Evolutionary conservation across 2,329 filamentous ascomycete species (phyloP).

Genomic region (Calonectria fujianensis): DNA sequence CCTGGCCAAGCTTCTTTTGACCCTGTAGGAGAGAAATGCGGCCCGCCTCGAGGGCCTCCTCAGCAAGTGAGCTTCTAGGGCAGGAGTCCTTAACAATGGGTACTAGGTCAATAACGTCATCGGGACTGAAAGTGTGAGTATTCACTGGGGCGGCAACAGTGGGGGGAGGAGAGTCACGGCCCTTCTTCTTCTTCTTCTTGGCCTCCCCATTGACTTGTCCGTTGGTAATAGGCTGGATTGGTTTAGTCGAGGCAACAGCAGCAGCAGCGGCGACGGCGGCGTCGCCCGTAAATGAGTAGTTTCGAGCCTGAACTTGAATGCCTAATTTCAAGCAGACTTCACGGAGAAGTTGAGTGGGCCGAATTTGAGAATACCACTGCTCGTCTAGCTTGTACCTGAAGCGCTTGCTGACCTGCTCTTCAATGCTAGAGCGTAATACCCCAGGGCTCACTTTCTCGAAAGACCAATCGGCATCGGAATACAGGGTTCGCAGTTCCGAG

Average conservation of each 20-base stretch:
- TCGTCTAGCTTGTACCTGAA: conserved; percentile 85
- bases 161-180: conserved; percentile 72
- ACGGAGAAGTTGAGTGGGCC: conserved; percentile 88
- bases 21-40: conserved; percentile 96
- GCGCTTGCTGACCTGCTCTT: conserved; percentile 81
- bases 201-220: conserved; percentile 66
- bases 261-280: conserved; percentile 54
- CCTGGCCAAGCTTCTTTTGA: conserved; percentile 96
- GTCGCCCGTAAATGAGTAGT: conserved; percentile 62
- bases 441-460: conserved; percentile 88
- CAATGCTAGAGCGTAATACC: conserved; percentile 80
- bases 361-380: conserved; percentile 80
- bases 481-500: conserved; percentile 82
- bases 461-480: conserved; percentile 86
- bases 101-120: conserved; percentile 94
- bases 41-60: conserved; percentile 96
- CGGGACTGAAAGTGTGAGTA: conserved; percentile 78
- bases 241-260: conserved; percentile 55
- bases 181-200: conserved; percentile 80
- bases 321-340: conserved; percentile 93
- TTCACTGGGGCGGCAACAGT: conserved; percentile 65
- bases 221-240: conserved; percentile 60
- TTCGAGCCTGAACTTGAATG: conserved; percentile 87
- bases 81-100: conserved; percentile 96
- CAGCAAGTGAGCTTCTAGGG: conserved; percentile 91